Conservation (phyloP, 371 early-diverging fungal genomes). For the Mucor mucedo region DNA sequence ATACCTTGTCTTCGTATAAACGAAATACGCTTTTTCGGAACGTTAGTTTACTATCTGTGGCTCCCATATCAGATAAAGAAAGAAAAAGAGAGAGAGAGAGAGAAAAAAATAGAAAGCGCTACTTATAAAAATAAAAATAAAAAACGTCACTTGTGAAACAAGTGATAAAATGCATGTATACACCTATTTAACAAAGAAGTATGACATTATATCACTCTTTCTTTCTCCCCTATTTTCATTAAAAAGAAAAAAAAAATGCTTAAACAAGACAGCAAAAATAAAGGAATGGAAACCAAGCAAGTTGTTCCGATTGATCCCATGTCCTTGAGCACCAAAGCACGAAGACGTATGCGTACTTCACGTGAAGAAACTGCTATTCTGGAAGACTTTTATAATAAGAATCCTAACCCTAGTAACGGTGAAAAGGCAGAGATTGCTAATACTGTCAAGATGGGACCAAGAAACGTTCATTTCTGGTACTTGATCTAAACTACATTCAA, state of each 20-base stretch:
- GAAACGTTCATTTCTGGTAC: slow-evolving; percentile 42
- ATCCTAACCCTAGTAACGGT: slow-evolving; percentile 28
- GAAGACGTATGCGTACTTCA: slow-evolving; percentile 30
- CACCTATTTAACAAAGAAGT: neutral
- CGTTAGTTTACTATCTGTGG: slow-evolving; percentile 85
- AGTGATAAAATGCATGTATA: neutral
- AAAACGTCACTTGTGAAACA: slow-evolving; percentile 8
- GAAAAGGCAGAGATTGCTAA: slow-evolving; percentile 26
- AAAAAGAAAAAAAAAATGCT: too few species aligned
- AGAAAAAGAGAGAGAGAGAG: slow-evolving; percentile 8
- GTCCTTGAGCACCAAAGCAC: slow-evolving; percentile 27
- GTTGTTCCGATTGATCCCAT: neutral
- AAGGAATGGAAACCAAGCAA: neutral
- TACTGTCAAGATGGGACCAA: slow-evolving; percentile 24
- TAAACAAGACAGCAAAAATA: neutral
- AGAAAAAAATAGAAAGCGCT: slow-evolving; percentile 4
- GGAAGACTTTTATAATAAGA: slow-evolving; percentile 23
- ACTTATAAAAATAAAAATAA: neutral
- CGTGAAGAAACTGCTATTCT: slow-evolving; percentile 22
- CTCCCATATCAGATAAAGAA: slow-evolving; percentile 71
- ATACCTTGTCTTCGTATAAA: slow-evolving; percentile 79
- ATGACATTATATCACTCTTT: neutral
- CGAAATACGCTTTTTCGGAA: slow-evolving; percentile 87
- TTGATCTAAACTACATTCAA: too few species aligned
- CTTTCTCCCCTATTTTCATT: too few species aligned